Percentiles rank a stretch among this genome's conserved stretches.
Evolutionary conservation across 345 rosid species (phyloP).

Genomic region (Toxicodendron radicans): DNA sequence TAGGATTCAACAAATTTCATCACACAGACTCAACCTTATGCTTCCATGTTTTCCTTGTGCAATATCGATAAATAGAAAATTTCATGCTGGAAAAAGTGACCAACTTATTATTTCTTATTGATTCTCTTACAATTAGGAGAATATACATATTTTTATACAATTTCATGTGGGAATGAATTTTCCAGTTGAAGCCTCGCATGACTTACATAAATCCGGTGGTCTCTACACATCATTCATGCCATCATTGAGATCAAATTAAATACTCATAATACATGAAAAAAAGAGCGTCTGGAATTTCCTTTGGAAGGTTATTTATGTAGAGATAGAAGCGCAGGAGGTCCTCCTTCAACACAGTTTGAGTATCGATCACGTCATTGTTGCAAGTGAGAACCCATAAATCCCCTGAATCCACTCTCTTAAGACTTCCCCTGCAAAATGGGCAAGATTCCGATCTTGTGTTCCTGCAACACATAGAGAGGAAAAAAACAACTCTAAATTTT

Average conservation of each 20-base stretch:
- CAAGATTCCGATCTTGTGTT: slow-evolving; percentile 52
- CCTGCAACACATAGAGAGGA: slow-evolving; percentile 29
- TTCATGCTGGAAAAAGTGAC: not conserved
- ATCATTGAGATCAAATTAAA: slow-evolving; percentile 28
- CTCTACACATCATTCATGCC: slow-evolving; percentile 8
- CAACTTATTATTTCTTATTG: not conserved
- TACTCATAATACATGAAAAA: slow-evolving; percentile 54
- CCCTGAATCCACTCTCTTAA: slow-evolving; percentile 47
- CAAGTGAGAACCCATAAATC: slow-evolving; percentile 54
- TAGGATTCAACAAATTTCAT: not conserved
- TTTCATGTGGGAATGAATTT: slow-evolving; percentile 7
- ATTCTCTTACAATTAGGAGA: not conserved
- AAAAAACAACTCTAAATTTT: not conserved
- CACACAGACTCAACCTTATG: not conserved
- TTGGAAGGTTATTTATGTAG: slow-evolving; percentile 43
- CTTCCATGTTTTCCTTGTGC: not conserved
- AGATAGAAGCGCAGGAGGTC: slow-evolving; percentile 44
- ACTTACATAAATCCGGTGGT: slow-evolving; percentile 15
- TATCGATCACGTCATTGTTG: slow-evolving; percentile 39
- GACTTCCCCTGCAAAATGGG: slow-evolving; percentile 51
- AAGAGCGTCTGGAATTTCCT: slow-evolving; percentile 41
- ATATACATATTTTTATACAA: slow-evolving; percentile 18
- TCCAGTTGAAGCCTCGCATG: slow-evolving; percentile 18
- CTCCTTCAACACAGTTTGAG: slow-evolving; percentile 33
- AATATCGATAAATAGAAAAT: not conserved